phyloP scores from a whole-genome alignment of 2,329 filamentous ascomycete species.

The Celoporthe dispersa region DNA sequence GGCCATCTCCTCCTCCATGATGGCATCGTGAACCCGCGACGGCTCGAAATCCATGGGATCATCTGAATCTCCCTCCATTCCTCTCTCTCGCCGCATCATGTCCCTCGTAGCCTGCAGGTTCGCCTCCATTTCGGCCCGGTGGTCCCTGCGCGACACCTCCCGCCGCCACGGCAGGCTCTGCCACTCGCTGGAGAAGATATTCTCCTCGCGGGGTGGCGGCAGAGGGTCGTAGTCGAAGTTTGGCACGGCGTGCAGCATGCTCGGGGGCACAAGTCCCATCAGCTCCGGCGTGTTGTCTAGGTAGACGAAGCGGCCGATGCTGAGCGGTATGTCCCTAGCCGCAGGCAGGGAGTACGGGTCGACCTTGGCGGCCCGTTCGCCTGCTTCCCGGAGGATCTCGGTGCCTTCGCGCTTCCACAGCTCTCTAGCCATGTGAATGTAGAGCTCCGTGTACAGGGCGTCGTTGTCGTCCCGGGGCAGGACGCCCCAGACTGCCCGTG shows the following conservation, averaged over 20 bases:
- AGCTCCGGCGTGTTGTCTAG: constrained; percentile 75
- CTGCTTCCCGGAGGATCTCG: constrained; percentile 70
- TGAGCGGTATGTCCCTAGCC: constrained; percentile 45
- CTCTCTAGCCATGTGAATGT: constrained; percentile 76
- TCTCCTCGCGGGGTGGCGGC: constrained; percentile 65
- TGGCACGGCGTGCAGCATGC: constrained; percentile 65
- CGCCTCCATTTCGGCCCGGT: constrained; percentile 14
- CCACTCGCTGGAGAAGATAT: constrained; percentile 52
- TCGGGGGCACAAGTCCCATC: constrained; percentile 69
- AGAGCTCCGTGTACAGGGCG: constrained; percentile 74
- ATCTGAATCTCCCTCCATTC: background rate
- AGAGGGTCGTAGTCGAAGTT: constrained; percentile 83
- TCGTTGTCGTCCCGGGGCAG: constrained; percentile 68
- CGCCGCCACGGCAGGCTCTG: constrained; percentile 49
- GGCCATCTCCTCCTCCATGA: background rate
- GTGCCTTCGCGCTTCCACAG: constrained; percentile 78
- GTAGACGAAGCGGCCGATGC: constrained; percentile 75
- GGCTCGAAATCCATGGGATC: too few species aligned
- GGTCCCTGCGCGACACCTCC: background rate
- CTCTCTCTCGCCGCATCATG: constrained; percentile 11
- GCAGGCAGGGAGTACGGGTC: constrained; percentile 45
- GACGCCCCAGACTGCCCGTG: constrained; percentile 82
- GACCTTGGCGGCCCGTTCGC: constrained; percentile 56
- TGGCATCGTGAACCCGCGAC: background rate
- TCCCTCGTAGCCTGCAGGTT: constrained; percentile 10